These are phyloP conservation scores for Globisporangium nodosum DNA, from an alignment of 352 stramenopile species.

Conservation along the genomic window DNA sequence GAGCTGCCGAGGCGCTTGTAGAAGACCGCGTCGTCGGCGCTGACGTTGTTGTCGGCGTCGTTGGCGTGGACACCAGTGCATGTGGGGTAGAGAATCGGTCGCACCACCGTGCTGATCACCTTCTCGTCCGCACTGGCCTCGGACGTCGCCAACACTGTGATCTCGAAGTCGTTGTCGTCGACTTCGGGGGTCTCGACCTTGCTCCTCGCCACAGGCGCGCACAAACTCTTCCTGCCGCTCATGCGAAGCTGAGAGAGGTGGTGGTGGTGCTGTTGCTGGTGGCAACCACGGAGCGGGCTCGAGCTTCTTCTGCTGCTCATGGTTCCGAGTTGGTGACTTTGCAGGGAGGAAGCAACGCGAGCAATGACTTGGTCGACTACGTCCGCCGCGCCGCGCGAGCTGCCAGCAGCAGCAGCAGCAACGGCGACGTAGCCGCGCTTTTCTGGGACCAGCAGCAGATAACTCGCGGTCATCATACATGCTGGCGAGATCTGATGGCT, in stretches of 20 bases:
- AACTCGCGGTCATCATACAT: too few species aligned
- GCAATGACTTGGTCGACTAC: background rate
- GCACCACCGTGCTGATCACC: background rate
- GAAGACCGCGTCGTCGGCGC: slow-evolving; percentile 4
- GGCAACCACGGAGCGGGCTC: background rate
- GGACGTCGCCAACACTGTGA: background rate
- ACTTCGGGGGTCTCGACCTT: background rate
- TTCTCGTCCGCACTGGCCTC: background rate
- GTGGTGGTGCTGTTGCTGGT: background rate
- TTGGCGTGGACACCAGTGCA: background rate
- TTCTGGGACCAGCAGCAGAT: too few species aligned
- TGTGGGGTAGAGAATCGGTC: slow-evolving; percentile 4
- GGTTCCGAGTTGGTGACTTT: background rate
- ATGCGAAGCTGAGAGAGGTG: background rate
- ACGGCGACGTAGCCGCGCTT: too few species aligned
- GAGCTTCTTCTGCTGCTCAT: background rate
- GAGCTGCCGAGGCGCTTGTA: background rate
- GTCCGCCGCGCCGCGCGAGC: too few species aligned
- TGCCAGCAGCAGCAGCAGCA: too few species aligned
- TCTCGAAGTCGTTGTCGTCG: background rate
- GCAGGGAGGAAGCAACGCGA: background rate
- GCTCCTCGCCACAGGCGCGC: background rate
- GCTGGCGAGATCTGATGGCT: background rate
- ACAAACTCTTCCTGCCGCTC: background rate
- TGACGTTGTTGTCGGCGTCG: background rate